A percentile compares a stretch with the other conserved stretches of the same genome.
These are phyloP conservation scores for Cyamopsis tetragonoloba DNA, from an alignment of 306 rosid genomes.

Conservation along the genomic window DNA sequence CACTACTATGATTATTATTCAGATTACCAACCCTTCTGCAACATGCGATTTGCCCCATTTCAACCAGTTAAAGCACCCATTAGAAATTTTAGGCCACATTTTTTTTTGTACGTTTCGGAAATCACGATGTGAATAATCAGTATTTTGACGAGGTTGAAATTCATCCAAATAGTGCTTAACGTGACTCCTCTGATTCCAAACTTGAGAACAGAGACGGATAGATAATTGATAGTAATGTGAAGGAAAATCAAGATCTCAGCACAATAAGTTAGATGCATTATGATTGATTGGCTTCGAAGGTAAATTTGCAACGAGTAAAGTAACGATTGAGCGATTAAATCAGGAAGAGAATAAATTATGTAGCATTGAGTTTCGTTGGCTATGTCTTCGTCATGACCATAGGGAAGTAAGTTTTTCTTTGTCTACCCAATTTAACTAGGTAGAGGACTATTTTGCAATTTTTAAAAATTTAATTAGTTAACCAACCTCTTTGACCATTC, in stretches of 20 bases:
- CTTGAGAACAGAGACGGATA: constrained; percentile 14
- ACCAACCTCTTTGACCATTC: no score
- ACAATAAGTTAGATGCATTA: constrained; percentile 30
- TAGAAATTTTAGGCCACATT: constrained; percentile 11
- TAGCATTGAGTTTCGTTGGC: constrained; percentile 30
- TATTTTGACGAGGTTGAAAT: constrained; percentile 23
- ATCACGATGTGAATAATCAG: constrained; percentile 5
- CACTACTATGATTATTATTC: no score
- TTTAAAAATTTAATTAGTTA: no score
- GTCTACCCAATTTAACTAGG: no score
- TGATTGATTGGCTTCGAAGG: constrained; percentile 34
- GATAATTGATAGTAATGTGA: constrained; percentile 37
- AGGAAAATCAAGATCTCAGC: constrained; percentile 28
- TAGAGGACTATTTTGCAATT: no score
- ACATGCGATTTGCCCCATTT: no score
- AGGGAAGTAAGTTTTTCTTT: neutral
- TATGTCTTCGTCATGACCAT: constrained; percentile 34
- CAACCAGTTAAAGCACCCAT: constrained; percentile 6
- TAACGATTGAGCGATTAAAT: constrained; percentile 31
- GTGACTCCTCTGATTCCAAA: constrained; percentile 40
- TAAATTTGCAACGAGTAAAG: constrained; percentile 38
- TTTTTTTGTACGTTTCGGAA: neutral
- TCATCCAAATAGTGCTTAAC: constrained; percentile 28
- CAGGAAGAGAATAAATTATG: constrained; percentile 31
- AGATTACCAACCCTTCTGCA: no score